A percentile compares a stretch with the other conserved stretches of the same genome.
Conservation (phyloP, 2,329 filamentous ascomycete species). For the Immersiporthe knoxdaviesiana region DNA sequence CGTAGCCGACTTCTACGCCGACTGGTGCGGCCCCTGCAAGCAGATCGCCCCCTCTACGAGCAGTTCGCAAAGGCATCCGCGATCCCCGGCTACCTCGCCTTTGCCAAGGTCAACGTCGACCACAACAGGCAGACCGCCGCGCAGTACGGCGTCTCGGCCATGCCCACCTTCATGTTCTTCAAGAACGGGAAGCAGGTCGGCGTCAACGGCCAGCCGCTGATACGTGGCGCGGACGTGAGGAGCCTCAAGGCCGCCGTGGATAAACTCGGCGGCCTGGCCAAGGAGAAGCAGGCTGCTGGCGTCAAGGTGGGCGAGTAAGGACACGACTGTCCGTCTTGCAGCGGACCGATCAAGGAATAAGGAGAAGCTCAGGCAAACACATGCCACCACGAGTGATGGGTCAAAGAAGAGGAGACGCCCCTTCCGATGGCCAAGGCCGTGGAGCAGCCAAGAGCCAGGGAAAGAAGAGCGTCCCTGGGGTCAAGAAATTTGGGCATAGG, state of each 20-base stretch:
- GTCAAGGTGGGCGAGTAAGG: slow-evolving; percentile 20
- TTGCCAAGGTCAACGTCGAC: slow-evolving; percentile 65
- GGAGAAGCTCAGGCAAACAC: background rate
- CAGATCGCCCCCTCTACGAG: slow-evolving; percentile 57
- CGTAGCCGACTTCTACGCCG: slow-evolving; percentile 60
- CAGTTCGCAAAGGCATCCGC: slow-evolving; percentile 48
- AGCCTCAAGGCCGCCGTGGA: slow-evolving; percentile 40
- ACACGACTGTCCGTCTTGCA: background rate
- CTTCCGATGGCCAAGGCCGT: background rate
- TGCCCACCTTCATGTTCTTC: slow-evolving; percentile 66
- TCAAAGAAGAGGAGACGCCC: background rate
- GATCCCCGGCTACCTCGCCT: slow-evolving; percentile 50
- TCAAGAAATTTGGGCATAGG: background rate
- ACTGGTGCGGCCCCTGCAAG: slow-evolving; percentile 66
- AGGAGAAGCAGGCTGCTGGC: slow-evolving; percentile 37
- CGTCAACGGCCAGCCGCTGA: slow-evolving; percentile 43
- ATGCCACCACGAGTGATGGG: background rate
- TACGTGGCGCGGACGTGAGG: slow-evolving; percentile 42
- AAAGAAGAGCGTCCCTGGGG: background rate
- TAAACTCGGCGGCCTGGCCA: slow-evolving; percentile 43
- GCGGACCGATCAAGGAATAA: background rate
- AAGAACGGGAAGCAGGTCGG: slow-evolving; percentile 53
- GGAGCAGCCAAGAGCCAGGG: background rate
- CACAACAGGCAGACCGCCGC: slow-evolving; percentile 52
- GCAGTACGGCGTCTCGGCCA: slow-evolving; percentile 55